These are phyloP conservation scores for Candida vartiovaarae DNA, from an alignment of 805 yeast genomes.

Conservation along the genomic window DNA sequence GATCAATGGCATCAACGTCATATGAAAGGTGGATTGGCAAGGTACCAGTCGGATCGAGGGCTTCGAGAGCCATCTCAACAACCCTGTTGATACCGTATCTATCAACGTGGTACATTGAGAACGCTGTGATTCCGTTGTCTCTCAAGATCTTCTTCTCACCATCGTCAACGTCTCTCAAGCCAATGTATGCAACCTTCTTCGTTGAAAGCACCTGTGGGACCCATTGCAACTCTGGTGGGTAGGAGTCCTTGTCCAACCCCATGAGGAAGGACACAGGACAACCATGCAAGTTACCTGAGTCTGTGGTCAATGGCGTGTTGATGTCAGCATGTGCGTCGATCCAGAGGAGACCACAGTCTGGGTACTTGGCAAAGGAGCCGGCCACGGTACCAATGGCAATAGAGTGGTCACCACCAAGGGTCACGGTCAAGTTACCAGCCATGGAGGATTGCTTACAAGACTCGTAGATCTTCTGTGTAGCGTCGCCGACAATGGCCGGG, in stretches of 20 bases:
- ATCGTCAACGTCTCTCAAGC: slow-evolving; percentile 85
- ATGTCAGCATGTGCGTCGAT: slow-evolving; percentile 98
- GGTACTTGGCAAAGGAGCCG: slow-evolving; percentile 71
- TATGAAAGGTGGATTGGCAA: slow-evolving; percentile 83
- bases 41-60: slow-evolving; percentile 62
- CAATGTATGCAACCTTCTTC: slow-evolving; percentile 80
- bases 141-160: slow-evolving; percentile 74
- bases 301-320: slow-evolving; percentile 79
- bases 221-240: slow-evolving; percentile 79
- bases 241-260: slow-evolving; percentile 64
- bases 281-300: slow-evolving; percentile 90
- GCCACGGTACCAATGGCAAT: slow-evolving; percentile 90
- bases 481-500: slow-evolving; percentile 69
- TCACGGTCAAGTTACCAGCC: slow-evolving; percentile 57
- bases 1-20: slow-evolving; percentile 97
- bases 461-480: slow-evolving; percentile 56
- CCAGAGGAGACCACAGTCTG: slow-evolving; percentile 90
- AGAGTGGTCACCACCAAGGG: slow-evolving; percentile 96
- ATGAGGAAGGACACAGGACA: slow-evolving; percentile 90
- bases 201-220: slow-evolving; percentile 61
- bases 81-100: slow-evolving; percentile 89
- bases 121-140: slow-evolving; percentile 72
- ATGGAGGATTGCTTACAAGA: slow-evolving; percentile 47
- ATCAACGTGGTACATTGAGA: slow-evolving; percentile 93
- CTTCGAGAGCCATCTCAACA: slow-evolving; percentile 81